Percentiles rank a stretch among this genome's conserved stretches.
These are phyloP conservation scores for Lactifluus volemus DNA, from an alignment of 768 basidiomycete genomes.

Conservation along the genomic window DNA sequence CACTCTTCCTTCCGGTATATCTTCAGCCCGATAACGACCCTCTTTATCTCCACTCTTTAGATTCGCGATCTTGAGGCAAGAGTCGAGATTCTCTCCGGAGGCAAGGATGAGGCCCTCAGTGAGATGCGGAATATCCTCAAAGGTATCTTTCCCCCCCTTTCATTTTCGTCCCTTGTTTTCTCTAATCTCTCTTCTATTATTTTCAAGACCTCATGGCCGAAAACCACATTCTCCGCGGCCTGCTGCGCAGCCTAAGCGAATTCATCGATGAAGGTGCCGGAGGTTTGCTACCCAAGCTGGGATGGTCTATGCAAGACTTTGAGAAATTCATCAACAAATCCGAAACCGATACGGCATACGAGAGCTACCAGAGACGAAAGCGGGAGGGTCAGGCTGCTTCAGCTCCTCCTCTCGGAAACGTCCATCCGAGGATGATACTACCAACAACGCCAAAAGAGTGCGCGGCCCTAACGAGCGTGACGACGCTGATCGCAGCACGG, in stretches of 20 bases:
- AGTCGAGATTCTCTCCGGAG: constrained; percentile 90
- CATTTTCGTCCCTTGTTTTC: neutral
- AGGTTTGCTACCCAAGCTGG: constrained; percentile 66
- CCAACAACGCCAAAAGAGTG: constrained; percentile 41
- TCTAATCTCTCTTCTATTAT: neutral
- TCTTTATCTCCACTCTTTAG: constrained; percentile 30
- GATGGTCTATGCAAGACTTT: constrained; percentile 72
- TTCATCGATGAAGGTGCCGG: constrained; percentile 88
- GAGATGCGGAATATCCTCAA: constrained; percentile 78
- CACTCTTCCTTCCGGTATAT: neutral
- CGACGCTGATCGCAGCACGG: constrained; percentile 33
- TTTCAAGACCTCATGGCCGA: constrained; percentile 77
- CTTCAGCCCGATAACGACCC: neutral
- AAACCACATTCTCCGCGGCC: constrained; percentile 73
- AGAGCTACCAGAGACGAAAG: constrained; percentile 75
- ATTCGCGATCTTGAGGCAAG: constrained; percentile 93
- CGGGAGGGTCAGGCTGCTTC: constrained; percentile 27
- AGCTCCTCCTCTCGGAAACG: constrained; percentile 38
- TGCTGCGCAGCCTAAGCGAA: constrained; percentile 63
- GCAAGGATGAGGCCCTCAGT: constrained; percentile 79
- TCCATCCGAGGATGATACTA: constrained; percentile 41
- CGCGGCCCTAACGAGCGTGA: constrained; percentile 35
- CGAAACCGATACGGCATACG: constrained; percentile 91
- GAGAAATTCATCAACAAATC: constrained; percentile 74
- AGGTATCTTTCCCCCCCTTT: constrained; percentile 34